Conservation (phyloP, 768 basidiomycete genomes). For the Lactarius hatsudake region DNA sequence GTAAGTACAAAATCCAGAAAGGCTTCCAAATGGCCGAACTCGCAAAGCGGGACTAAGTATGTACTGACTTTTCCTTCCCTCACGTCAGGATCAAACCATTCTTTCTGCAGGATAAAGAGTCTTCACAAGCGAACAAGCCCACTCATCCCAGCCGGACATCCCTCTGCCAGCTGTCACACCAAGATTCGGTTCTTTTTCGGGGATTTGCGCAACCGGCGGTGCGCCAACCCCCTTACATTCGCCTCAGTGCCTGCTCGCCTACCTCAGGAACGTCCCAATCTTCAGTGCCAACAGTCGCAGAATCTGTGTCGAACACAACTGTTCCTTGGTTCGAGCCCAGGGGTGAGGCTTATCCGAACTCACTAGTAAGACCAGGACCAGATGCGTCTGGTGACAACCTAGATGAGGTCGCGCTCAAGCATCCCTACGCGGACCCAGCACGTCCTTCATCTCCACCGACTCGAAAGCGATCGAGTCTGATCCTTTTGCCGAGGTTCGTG, state of each 20-base stretch:
- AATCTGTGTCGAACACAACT: slow-evolving; percentile 28
- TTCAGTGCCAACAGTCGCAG: slow-evolving; percentile 20
- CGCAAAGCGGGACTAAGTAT: slow-evolving; percentile 52
- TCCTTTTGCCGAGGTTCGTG: slow-evolving; percentile 64
- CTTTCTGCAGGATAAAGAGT: slow-evolving; percentile 52
- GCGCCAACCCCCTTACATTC: slow-evolving; percentile 41
- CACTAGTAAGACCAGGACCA: slow-evolving; percentile 8
- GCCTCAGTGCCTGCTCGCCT: slow-evolving; percentile 32
- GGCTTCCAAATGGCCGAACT: slow-evolving; percentile 59
- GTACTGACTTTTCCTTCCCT: slow-evolving; percentile 30
- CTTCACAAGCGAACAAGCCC: slow-evolving; percentile 51
- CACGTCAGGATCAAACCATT: neutral
- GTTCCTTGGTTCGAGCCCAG: slow-evolving; percentile 19
- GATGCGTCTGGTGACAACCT: slow-evolving; percentile 9
- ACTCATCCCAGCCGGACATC: slow-evolving; percentile 25
- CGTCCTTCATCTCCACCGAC: slow-evolving; percentile 56
- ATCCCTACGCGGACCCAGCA: slow-evolving; percentile 73
- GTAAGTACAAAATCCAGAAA: slow-evolving; percentile 40
- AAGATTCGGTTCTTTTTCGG: slow-evolving; percentile 52
- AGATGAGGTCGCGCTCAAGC: slow-evolving; percentile 42
- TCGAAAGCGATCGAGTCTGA: slow-evolving; percentile 61
- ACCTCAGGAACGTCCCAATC: slow-evolving; percentile 19
- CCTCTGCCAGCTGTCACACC: slow-evolving; percentile 32
- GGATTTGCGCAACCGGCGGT: slow-evolving; percentile 43
- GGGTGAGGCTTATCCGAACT: slow-evolving; percentile 10